Percentiles rank a stretch among this genome's conserved stretches.
phyloP scores from a whole-genome alignment of 768 basidiomycete species.

The Boletus insuetus region DNA sequence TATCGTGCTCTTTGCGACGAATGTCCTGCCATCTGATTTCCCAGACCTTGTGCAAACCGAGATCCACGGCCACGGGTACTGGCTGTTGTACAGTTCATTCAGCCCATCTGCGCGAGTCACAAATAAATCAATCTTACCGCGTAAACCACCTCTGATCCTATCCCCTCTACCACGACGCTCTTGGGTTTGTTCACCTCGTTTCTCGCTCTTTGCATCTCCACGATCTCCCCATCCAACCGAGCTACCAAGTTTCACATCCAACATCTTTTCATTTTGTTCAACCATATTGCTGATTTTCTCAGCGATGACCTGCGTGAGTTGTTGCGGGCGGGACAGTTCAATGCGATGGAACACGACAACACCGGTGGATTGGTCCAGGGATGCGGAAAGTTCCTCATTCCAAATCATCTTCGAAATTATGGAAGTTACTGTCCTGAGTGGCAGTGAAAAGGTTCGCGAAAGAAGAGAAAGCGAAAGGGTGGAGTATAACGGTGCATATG shows the following conservation, averaged over 20 bases:
- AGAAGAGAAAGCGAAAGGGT: slow-evolving; percentile 87
- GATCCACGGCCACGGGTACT: slow-evolving; percentile 70
- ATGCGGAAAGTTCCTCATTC: slow-evolving; percentile 92
- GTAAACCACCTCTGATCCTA: slow-evolving; percentile 47
- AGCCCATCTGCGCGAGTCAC: background rate
- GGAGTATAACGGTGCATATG: slow-evolving; percentile 89
- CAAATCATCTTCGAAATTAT: slow-evolving; percentile 99
- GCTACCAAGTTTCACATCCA: slow-evolving; percentile 82
- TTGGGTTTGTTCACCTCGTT: slow-evolving; percentile 75
- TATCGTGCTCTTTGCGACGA: slow-evolving; percentile 21
- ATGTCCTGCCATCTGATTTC: slow-evolving; percentile 66
- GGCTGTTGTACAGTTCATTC: slow-evolving; percentile 35
- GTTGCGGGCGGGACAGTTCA: slow-evolving; percentile 84
- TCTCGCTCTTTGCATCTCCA: slow-evolving; percentile 59
- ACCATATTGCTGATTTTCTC: slow-evolving; percentile 85
- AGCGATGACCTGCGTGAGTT: slow-evolving; percentile 84
- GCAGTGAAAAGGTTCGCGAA: slow-evolving; percentile 82
- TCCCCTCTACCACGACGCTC: slow-evolving; percentile 77
- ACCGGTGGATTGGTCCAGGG: slow-evolving; percentile 85
- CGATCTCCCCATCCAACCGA: slow-evolving; percentile 54
- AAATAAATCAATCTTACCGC: slow-evolving; percentile 43
- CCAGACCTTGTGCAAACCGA: slow-evolving; percentile 81
- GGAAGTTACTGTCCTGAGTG: slow-evolving; percentile 70
- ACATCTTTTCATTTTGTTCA: slow-evolving; percentile 87
- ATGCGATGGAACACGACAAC: slow-evolving; percentile 93